Base-by-base conservation (phyloP, 202 grass and related monocot species). In the Zoysia matrella region DNA sequence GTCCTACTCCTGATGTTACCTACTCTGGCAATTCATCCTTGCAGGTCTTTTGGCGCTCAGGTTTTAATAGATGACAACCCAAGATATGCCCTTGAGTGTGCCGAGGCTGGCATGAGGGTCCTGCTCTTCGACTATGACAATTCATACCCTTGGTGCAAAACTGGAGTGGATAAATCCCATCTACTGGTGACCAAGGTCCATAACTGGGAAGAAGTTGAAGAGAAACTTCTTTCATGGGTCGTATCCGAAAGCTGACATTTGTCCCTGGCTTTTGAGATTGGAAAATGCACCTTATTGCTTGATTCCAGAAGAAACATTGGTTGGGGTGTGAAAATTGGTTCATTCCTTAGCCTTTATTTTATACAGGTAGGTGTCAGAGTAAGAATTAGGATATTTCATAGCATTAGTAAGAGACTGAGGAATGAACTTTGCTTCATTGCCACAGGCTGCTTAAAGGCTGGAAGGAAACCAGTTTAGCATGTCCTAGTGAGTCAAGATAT, bases 141-240 rank as follows among this genome's bases (percentile, higher is more conserved):
- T 54, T 87, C 89, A 0, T 98, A 98, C 62, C 95, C 95, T 2
- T 98, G 95, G 95, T 98, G 87, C 88, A 98, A 98, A 80, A 90
- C 95, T 72, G 92, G 83, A 64, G 80, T 93, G 10, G 90, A 88
- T 6, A 57, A 89, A 55, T 91, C 52, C 2, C 95, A 98, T 86
- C 95, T 90, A 0, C 74, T 98, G 72, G 90, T 98, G 79, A 98
- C 92, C 22, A 30, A 30, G 22, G 22, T 30, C 22, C 22, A 30
- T 30, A 30, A 30, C 22, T 30, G 22, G 22, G 22, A 30, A 30
- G 22, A 30, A 30, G 22, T 30, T 30, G 22, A 30, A 30, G 22
- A 30, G 22, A 30, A 30, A 30, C 22, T 30, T 30, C 22, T 30
- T 30, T 30, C 22, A 30, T 30, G 22, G 22, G 22, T 0, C 22